These are phyloP conservation scores for Hymenoscyphus salicellus DNA, from an alignment of 2,329 filamentous ascomycete genomes.

Conservation along the genomic window DNA sequence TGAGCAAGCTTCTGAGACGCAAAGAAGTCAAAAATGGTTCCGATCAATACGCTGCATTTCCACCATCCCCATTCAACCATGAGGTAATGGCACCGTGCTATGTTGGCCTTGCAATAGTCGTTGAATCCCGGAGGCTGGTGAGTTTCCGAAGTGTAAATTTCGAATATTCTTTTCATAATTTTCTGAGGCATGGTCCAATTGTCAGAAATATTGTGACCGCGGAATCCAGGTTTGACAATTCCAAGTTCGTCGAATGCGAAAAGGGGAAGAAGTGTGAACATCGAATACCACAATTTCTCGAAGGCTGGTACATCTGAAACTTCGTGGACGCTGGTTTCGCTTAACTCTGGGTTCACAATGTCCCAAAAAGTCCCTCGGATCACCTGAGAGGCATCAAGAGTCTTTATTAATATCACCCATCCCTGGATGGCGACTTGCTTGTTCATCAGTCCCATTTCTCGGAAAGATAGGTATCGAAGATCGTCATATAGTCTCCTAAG, in stretches of 20 bases:
- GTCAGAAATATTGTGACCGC: slow-evolving; percentile 45
- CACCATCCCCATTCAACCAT: slow-evolving; percentile 66
- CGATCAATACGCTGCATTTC: slow-evolving; percentile 52
- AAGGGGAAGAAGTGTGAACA: slow-evolving; percentile 61
- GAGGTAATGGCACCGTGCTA: slow-evolving; percentile 61
- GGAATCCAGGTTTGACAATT: slow-evolving; percentile 42
- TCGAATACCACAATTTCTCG: slow-evolving; percentile 55
- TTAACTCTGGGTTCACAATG: slow-evolving; percentile 46
- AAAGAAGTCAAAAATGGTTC: slow-evolving; percentile 66
- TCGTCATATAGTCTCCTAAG: slow-evolving; percentile 48
- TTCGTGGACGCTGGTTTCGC: slow-evolving; percentile 38
- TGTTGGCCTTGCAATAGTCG: slow-evolving; percentile 58
- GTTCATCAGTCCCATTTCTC: slow-evolving; percentile 52
- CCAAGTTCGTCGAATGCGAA: slow-evolving; percentile 58
- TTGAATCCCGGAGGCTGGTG: slow-evolving; percentile 62
- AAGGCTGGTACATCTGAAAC: slow-evolving; percentile 45
- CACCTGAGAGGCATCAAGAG: slow-evolving; percentile 50
- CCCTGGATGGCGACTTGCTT: slow-evolving; percentile 47
- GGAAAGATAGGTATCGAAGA: slow-evolving; percentile 44
- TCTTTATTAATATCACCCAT: slow-evolving; percentile 58
- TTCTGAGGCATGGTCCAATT: slow-evolving; percentile 61
- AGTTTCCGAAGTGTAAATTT: slow-evolving; percentile 54
- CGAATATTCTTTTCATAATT: slow-evolving; percentile 55
- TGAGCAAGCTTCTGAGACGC: slow-evolving; percentile 60
- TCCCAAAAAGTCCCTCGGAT: slow-evolving; percentile 60